phyloP scores from a whole-genome alignment of 2,329 filamentous ascomycete genomes.

The Microdochium bolleyi region DNA sequence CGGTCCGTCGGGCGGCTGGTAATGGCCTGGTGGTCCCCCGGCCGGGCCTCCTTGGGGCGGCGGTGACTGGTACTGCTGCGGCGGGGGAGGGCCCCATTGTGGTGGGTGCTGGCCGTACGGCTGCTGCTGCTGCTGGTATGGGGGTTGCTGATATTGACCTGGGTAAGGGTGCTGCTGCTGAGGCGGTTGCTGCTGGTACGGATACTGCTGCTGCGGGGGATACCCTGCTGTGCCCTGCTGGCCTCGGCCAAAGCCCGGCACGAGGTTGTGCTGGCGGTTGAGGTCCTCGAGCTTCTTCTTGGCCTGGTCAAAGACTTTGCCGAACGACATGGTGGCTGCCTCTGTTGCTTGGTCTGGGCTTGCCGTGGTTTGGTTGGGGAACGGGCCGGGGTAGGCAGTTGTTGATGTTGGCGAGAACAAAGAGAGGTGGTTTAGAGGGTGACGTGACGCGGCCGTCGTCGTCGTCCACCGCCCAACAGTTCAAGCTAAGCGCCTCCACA shows the following conservation, averaged over 20 bases:
- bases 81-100: conserved; percentile 6
- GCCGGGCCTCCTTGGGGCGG: too few species aligned
- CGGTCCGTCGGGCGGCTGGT: not conserved
- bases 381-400: too few species aligned
- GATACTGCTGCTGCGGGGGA: too few species aligned
- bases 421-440: too few species aligned
- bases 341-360: not conserved
- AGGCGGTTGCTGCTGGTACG: conserved; percentile 8
- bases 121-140: conserved; percentile 9
- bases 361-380: too few species aligned
- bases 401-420: too few species aligned
- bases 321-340: conserved; percentile 10
- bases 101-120: conserved; percentile 1
- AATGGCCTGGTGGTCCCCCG: too few species aligned
- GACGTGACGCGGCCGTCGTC: too few species aligned
- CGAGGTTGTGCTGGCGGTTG: conserved; percentile 17
- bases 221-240: conserved; percentile 4
- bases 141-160: conserved; percentile 9
- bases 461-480: too few species aligned
- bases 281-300: conserved; percentile 29
- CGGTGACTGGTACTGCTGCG: conserved; percentile 1
- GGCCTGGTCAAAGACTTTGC: conserved; percentile 25
- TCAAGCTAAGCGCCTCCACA: too few species aligned
- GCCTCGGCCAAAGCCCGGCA: conserved; percentile 12
- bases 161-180: conserved; percentile 9